phyloP scores from a whole-genome alignment of 768 basidiomycete genomes.

The Coprinellus micaceus region DNA sequence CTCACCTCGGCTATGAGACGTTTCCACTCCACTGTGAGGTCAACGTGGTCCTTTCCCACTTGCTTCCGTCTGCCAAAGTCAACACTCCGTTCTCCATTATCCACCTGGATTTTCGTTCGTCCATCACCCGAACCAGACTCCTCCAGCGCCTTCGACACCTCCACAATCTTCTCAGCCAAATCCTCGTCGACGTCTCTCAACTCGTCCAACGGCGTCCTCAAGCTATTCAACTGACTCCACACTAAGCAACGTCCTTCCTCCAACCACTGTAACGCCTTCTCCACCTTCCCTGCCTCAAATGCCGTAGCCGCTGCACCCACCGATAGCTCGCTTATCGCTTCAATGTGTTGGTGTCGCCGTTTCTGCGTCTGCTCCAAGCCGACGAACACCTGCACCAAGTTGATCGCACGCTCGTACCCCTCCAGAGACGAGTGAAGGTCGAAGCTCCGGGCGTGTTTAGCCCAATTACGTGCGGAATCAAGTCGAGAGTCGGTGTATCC shows the following conservation, averaged over 20 bases:
- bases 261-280: slow-evolving; percentile 19
- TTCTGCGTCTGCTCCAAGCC: slow-evolving; percentile 1
- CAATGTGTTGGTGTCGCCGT: neutral
- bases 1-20: neutral
- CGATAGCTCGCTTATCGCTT: neutral
- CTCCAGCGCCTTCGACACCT: slow-evolving; percentile 10
- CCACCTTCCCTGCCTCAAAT: neutral
- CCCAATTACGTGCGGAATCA: too few relatives aligned
- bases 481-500: too few relatives aligned
- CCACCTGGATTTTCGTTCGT: neutral
- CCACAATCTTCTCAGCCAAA: neutral
- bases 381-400: neutral
- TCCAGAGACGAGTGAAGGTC: too few relatives aligned
- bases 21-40: slow-evolving; percentile 2
- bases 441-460: too few relatives aligned
- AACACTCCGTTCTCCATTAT: neutral
- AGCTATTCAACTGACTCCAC: slow-evolving; percentile 15
- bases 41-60: neutral
- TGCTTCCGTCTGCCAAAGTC: neutral
- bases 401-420: neutral
- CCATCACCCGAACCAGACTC: neutral
- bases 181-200: neutral
- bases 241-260: slow-evolving; percentile 19
- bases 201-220: slow-evolving; percentile 16
- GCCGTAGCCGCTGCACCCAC: slow-evolving; percentile 15